Base-by-base conservation (phyloP, 2,329 filamentous ascomycete genomes). In the Myriosclerotinia duriaeana region DNA sequence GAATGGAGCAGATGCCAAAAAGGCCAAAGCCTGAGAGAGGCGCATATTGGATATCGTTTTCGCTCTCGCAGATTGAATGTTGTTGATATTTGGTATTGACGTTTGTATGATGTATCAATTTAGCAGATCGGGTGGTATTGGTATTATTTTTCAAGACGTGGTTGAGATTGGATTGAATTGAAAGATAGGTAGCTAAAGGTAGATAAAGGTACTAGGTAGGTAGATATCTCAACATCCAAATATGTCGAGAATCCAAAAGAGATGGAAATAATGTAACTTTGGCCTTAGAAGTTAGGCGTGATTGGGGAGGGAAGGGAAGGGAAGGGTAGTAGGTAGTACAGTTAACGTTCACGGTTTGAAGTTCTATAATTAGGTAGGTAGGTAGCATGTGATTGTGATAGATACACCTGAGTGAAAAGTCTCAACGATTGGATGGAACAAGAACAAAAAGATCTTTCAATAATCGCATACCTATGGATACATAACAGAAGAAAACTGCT, bases 1-100 rank as follows among this genome's bases (percentile, higher is more conserved):
- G 30, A 73, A 60, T 14, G 73, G 72, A 48, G 65, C 59, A 30
- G 66, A 65, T 20, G 71, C 69, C 60, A 72, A 60, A 30, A 74
- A 67, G 56, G 70, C 30, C 53, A 73, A 53, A 42, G 69, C 62
- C 34, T 59, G 64, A 34, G 66, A 70, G 9, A 69, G 64, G 59
- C 69, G 71, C 73, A 76, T 75, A 26, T 48, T 66, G 67, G n/a
- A 50, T 44, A 36, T 30, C 40, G 26, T 52, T 46, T 52, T 46
- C 22, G 17, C n/a, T 9, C 48, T 61, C 55, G 55, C 38, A 53
- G 64, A 66, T 53, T 56, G n/a, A 2, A n/a, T 30, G n/a, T 63
- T 3, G 22, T 63, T 3, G 22, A 26, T 42, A 5, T 30, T 9
- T 30, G 22, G 7, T 34, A 3, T 17, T 42, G 38, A 42, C 8